Evolutionary conservation across 2,329 filamentous ascomycete species (phyloP), one percentile per base, ranked within the genome.

Genomic region (Colletotrichum lupini): DNA sequence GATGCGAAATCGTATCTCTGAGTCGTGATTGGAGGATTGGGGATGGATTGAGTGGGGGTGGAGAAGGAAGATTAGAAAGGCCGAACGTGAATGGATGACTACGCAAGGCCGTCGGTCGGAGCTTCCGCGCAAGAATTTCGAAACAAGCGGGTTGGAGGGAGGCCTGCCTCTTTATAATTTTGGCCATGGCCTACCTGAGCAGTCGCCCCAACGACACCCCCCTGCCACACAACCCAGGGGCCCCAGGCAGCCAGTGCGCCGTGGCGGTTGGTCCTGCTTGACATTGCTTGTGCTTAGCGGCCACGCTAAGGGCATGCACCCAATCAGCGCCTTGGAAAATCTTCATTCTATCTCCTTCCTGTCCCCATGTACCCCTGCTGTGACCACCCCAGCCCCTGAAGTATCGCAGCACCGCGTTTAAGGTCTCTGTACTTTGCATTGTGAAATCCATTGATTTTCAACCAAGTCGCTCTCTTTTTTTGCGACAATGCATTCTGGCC

Each of bases 111-210:
- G 84, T 85, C 82, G 85, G 86, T 89, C 86, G 86, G 85, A 83
- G 85, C 83, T 88, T 89, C 87, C 86, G 83, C 86, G 84, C 87
- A 83, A 84, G 83, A 85, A 80, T 81, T 80, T 83, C 82, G 80
- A 84, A 86, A 85, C 82, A 81, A 80, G 81, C 79, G 84, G 83
- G 84, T 82, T 85, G 88, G 87, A 83, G 88, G 87, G 87, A 86
- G 83, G 83, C 81, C 81, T 81, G 79, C 80, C 83, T 88, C 84
- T 84, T 89, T 89, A 89, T 89, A 89, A 85, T 88, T 88, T 87
- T 88, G 80, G 75, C 76, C 77, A 74, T 76, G 77, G 79, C 79
- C 78, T 77, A 77, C 78, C 80, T 77, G 80, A 79, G 81, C 82
- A 82, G 78, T 79, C 77, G 78, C 83, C 82, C 84, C 78, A 85